Conservation (phyloP, 768 basidiomycete genomes). For the Termitomyces sp. region DNA sequence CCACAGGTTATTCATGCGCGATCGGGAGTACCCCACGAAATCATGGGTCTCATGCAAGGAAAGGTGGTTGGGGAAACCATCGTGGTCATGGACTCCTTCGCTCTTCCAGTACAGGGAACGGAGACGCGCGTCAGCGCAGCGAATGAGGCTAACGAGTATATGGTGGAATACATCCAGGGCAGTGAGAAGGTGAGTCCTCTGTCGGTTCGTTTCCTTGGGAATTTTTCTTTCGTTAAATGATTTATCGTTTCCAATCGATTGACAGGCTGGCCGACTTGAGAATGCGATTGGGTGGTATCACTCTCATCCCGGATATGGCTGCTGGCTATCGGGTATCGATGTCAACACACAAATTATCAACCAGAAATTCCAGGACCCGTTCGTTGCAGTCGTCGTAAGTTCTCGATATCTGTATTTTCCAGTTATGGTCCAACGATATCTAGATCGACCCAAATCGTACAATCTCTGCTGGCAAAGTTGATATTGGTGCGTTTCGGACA, state of each 20-base stretch:
- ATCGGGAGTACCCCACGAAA: constrained; percentile 95
- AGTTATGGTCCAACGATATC: background rate
- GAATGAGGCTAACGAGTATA: constrained; percentile 95
- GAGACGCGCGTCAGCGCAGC: constrained; percentile 97
- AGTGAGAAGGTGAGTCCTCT: constrained; percentile 62
- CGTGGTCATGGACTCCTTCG: constrained; percentile 94
- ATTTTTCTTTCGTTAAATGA: background rate
- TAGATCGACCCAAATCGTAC: constrained; percentile 98
- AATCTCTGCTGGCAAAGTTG: constrained; percentile 96
- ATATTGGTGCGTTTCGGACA: constrained; percentile 98
- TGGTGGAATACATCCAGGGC: constrained; percentile 87
- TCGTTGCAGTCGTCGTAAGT: constrained; percentile 92
- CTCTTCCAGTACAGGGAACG: constrained; percentile 95
- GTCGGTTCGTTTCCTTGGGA: background rate
- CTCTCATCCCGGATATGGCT: constrained; percentile 98
- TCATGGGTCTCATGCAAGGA: constrained; percentile 99
- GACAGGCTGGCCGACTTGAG: constrained; percentile 76
- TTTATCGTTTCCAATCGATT: constrained; percentile 1
- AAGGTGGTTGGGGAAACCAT: constrained; percentile 78
- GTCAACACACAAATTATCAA: constrained; percentile 96
- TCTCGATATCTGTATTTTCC: background rate
- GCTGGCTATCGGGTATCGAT: constrained; percentile 99
- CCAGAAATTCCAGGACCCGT: constrained; percentile 93
- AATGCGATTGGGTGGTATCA: constrained; percentile 97
- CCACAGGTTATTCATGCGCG: constrained; percentile 93